Percentiles rank a stretch among this genome's conserved stretches.
Evolutionary conservation across 1,139 yeast species (phyloP).

Genomic region (Blastobotrys capitulatus): DNA sequence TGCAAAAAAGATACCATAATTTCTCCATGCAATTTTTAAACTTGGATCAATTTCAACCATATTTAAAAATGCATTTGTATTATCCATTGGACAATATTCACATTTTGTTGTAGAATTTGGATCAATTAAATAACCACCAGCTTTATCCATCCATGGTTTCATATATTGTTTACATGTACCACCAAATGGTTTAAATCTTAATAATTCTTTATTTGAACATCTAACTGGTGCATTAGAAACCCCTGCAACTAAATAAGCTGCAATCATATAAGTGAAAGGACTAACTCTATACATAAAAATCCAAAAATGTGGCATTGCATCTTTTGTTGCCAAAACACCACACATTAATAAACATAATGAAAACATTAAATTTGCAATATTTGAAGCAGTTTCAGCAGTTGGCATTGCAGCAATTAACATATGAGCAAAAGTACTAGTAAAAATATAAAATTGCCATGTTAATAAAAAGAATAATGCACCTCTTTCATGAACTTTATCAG

Average conservation of each 20-base stretch:
- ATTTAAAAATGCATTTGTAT: slow-evolving; percentile 50
- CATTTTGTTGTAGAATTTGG: slow-evolving; percentile 51
- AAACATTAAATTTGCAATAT: slow-evolving; percentile 56
- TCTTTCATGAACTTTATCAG: slow-evolving; percentile 49
- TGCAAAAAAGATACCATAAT: slow-evolving; percentile 51
- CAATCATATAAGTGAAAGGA: slow-evolving; percentile 64
- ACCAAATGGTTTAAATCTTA: slow-evolving; percentile 49
- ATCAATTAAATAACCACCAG: slow-evolving; percentile 48
- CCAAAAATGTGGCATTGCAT: slow-evolving; percentile 60
- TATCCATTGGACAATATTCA: slow-evolving; percentile 50
- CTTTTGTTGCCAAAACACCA: slow-evolving; percentile 66
- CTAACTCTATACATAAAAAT: slow-evolving; percentile 66
- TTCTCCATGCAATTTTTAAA: slow-evolving; percentile 49
- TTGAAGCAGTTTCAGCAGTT: slow-evolving; percentile 70
- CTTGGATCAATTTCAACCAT: slow-evolving; percentile 38
- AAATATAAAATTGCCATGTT: slow-evolving; percentile 51
- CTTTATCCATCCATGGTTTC: slow-evolving; percentile 34
- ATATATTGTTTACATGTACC: slow-evolving; percentile 59
- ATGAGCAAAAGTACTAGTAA: slow-evolving; percentile 60
- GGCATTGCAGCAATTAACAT: slow-evolving; percentile 57
- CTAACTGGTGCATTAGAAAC: slow-evolving; percentile 51
- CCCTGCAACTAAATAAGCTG: slow-evolving; percentile 48
- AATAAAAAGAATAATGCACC: slow-evolving; percentile 67
- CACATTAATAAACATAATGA: slow-evolving; percentile 70
- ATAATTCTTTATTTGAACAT: slow-evolving; percentile 49